Evolutionary conservation across 1,284 basidiomycete genomes (phyloP), one percentile per base, ranked within the genome.

Genomic region (Sanghuangporus baumii): DNA sequence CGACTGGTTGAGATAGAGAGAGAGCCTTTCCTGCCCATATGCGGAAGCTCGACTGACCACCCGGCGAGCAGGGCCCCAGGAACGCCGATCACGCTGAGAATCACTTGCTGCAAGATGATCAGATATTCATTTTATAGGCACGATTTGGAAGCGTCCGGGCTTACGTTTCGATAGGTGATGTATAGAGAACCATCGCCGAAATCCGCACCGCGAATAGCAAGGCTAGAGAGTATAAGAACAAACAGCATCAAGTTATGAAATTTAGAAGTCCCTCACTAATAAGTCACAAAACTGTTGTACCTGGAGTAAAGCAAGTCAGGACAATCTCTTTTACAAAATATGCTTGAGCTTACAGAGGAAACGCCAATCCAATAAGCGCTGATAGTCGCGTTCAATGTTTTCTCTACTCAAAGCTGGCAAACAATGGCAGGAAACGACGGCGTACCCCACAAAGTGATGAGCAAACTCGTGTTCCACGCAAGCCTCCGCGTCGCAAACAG

Each of bases 331-430:
- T n/a, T 18, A 54, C 34, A 46, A 52, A 36, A 2, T 9, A 34
- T 8, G 38, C 7, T 6, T 31, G 40, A 2, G 73, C 79, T 71
- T 57, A 89, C 78, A 91, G 72, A 38, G 89, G 86, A 71, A 88
- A 90, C 2, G 87, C 87, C 11, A 91, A 81, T 3, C 88, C 89
- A 63, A 91, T 90, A 46, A 90, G 74, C 2, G 82, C 87, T 88
- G 61, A 38, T 72, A 7, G 9, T 14, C 5, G 5, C 47, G 14
- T 87, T 89, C 52, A 85, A 87, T 31, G 26, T 31, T 3, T 31
- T 31, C 5, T 89, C 68, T 68, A 84, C 23, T 84, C 74, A 59
- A 74, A 79, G 56, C 89, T 71, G 65, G 88, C 71, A 31, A 31
- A 31, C 2, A 31, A 31, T 31, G 26, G 18, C 14, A 31, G 18